A percentile compares a stretch with the other conserved stretches of the same genome.
These are phyloP conservation scores for Nakazawaea ernobii DNA, from an alignment of 805 yeast species.

Conservation along the genomic window DNA sequence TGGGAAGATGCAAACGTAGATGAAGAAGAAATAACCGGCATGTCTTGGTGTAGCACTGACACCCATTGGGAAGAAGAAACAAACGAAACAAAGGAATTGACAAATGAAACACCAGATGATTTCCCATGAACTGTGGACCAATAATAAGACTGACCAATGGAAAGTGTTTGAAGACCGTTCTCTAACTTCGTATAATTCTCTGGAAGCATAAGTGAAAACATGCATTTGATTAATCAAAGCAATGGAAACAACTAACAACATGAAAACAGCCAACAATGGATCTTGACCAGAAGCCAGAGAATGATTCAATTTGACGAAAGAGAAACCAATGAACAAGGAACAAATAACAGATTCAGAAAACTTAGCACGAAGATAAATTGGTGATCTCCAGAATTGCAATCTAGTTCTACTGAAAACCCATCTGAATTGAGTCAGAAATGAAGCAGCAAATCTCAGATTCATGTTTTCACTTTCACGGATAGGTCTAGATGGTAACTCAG, in stretches of 20 bases:
- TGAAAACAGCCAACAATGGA: constrained; percentile 45
- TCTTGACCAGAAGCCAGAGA: constrained; percentile 16
- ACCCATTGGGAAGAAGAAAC: constrained; percentile 45
- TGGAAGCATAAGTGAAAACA: constrained; percentile 27
- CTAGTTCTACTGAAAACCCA: constrained; percentile 34
- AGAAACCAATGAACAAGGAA: constrained; percentile 61
- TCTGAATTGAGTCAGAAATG: constrained; percentile 36
- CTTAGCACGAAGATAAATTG: constrained; percentile 36
- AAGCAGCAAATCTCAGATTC: constrained; percentile 27
- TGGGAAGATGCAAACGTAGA: constrained; percentile 44
- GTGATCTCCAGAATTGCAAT: constrained; percentile 35
- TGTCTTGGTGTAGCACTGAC: constrained; percentile 37
- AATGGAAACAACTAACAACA: constrained; percentile 33
- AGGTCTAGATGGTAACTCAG: constrained; percentile 11
- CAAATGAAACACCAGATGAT: constrained; percentile 26
- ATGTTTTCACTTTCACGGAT: not conserved
- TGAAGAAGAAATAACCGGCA: constrained; percentile 43
- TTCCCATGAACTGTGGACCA: constrained; percentile 38
- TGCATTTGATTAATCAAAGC: constrained; percentile 27
- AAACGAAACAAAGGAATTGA: constrained; percentile 36
- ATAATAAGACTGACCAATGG: constrained; percentile 36
- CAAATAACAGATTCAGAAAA: constrained; percentile 34
- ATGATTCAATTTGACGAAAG: constrained; percentile 21
- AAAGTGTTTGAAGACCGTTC: constrained; percentile 37
- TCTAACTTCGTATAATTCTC: constrained; percentile 40